phyloP scores from a whole-genome alignment of 257 asterid species.

The Schizonepeta tenuifolia region DNA sequence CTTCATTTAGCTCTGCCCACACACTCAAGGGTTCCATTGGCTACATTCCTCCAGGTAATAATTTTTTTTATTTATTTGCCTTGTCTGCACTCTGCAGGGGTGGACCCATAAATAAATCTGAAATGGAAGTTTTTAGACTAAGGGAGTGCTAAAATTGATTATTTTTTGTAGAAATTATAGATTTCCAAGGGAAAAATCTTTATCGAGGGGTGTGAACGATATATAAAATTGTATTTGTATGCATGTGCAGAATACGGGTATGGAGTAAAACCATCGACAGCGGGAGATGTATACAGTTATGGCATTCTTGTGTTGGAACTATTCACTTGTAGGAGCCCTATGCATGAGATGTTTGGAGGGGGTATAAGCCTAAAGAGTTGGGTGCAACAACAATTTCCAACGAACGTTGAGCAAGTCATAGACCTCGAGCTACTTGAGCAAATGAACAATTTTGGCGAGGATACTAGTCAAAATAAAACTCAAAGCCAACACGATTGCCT shows the following conservation, averaged over 20 bases:
- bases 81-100: no score
- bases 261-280: slow-evolving; percentile 49
- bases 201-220: no score
- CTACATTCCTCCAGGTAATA: slow-evolving; percentile 69
- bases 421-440: slow-evolving; percentile 42
- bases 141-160: no score
- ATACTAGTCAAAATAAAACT: neutral
- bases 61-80: neutral
- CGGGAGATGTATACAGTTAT: slow-evolving; percentile 68
- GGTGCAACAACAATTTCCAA: slow-evolving; percentile 49
- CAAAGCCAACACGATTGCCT: slow-evolving; percentile 34
- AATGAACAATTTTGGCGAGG: slow-evolving; percentile 12
- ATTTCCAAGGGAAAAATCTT: no score
- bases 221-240: neutral
- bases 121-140: no score
- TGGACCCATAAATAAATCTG: no score
- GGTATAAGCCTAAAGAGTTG: slow-evolving; percentile 55
- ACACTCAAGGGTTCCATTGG: slow-evolving; percentile 70
- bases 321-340: slow-evolving; percentile 58
- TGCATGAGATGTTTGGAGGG: slow-evolving; percentile 42
- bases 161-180: no score
- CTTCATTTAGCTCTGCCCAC: slow-evolving; percentile 48
- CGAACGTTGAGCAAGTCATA: slow-evolving; percentile 39
- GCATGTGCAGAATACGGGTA: slow-evolving; percentile 54
- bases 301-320: slow-evolving; percentile 64